These are phyloP conservation scores for Bryoglossum gracile DNA, from an alignment of 495 filamentous ascomycete species.

Conservation along the genomic window DNA sequence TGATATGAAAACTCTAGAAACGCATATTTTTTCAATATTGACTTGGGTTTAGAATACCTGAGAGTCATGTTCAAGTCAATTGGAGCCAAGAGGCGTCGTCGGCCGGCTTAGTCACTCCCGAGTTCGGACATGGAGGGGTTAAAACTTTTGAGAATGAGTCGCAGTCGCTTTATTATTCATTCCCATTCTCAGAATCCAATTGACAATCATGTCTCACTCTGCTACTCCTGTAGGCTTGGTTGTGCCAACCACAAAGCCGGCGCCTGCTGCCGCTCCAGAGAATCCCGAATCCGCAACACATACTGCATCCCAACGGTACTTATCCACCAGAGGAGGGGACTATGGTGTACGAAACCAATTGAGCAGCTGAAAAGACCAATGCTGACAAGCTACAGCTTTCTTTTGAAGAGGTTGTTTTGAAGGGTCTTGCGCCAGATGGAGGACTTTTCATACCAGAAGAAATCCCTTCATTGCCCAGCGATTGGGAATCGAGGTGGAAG, in stretches of 20 bases:
- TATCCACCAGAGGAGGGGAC: conserved; percentile 73
- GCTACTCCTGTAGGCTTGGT: conserved; percentile 17
- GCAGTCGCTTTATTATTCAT: not conserved
- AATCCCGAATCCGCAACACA: conserved; percentile 31
- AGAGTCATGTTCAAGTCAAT: too few species aligned
- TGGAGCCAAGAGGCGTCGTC: too few species aligned
- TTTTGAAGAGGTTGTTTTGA: conserved; percentile 85
- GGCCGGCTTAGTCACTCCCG: too few species aligned
- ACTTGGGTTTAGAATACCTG: too few species aligned
- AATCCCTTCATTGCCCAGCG: conserved; percentile 54
- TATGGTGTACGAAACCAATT: conserved; percentile 52
- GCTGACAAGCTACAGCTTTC: conserved; percentile 52
- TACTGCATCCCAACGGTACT: conserved; percentile 66
- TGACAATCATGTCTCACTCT: conserved; percentile 11
- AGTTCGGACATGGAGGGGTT: too few species aligned
- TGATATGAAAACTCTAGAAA: too few species aligned
- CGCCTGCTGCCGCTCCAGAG: conserved; percentile 1
- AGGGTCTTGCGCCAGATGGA: conserved; percentile 81
- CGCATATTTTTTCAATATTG: too few species aligned
- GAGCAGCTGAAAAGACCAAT: not conserved
- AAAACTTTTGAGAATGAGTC: too few species aligned
- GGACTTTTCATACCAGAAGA: conserved; percentile 87
- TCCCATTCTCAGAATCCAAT: not conserved
- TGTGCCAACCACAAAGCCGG: conserved; percentile 17
- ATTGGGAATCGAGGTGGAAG: conserved; percentile 65